Conservation (phyloP, 345 rosid species). For the Camelina sativa region DNA sequence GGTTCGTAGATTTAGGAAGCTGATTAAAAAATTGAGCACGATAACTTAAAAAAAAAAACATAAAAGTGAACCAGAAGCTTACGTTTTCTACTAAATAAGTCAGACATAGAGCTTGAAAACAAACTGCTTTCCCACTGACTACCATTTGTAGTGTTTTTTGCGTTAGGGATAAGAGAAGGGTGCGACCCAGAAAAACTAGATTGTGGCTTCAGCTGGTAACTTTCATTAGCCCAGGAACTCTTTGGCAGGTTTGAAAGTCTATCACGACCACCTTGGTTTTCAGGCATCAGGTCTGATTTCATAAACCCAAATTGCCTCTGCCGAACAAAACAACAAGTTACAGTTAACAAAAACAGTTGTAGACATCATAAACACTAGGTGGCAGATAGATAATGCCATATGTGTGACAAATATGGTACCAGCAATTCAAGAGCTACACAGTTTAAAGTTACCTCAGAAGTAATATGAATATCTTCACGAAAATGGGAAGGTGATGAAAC, state of each 20-base stretch:
- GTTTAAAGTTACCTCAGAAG: conserved; percentile 57
- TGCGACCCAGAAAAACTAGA: conserved; percentile 49
- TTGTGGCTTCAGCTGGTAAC: conserved; percentile 50
- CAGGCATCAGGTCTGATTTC: conserved; percentile 57
- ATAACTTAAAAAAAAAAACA: background rate
- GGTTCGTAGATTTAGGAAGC: background rate
- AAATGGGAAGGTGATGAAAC: conserved; percentile 46
- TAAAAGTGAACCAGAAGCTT: conserved; percentile 44
- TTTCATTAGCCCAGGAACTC: conserved; percentile 51
- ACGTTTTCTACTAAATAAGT: conserved; percentile 71
- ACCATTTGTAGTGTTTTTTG: conserved; percentile 49
- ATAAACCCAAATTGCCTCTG: conserved; percentile 78
- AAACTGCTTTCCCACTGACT: conserved; percentile 80
- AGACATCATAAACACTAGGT: background rate
- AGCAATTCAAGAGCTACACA: conserved; percentile 25
- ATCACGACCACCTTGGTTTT: conserved; percentile 60
- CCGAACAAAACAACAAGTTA: conserved; percentile 39
- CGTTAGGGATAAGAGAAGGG: conserved; percentile 44
- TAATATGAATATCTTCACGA: conserved; percentile 51
- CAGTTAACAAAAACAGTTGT: conserved; percentile 32
- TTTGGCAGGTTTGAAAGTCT: conserved; percentile 50
- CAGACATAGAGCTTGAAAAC: conserved; percentile 92
- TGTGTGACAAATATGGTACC: background rate
- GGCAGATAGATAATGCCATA: conserved; percentile 15
- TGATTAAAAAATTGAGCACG: background rate